phyloP scores from a whole-genome alignment of 164 flowering plant genomes.

The Santalum album region DNA sequence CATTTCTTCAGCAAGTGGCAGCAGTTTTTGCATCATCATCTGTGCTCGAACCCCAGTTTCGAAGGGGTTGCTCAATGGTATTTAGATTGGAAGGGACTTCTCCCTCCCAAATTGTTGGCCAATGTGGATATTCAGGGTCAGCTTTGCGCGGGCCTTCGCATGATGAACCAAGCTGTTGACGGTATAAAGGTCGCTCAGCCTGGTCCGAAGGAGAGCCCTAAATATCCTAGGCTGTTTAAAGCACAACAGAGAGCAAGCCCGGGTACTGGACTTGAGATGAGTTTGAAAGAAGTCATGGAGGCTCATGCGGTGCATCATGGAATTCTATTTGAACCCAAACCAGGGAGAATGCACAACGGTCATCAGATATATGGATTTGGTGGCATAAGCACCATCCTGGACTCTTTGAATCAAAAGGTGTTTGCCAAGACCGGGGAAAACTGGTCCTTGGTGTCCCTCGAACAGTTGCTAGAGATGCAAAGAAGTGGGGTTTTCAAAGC shows the following conservation, averaged over 20 bases:
- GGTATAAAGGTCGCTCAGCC: constrained; percentile 70
- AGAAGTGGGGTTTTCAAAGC: constrained; percentile 24
- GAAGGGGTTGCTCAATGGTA: constrained; percentile 78
- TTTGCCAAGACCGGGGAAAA: constrained; percentile 58
- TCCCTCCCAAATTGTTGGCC: constrained; percentile 69
- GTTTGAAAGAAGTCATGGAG: constrained; percentile 71
- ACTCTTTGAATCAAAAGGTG: constrained; percentile 58
- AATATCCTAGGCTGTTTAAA: constrained; percentile 63
- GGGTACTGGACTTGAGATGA: constrained; percentile 44
- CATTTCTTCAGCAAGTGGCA: constrained; percentile 84
- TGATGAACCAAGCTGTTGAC: constrained; percentile 82
- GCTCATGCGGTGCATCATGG: constrained; percentile 63
- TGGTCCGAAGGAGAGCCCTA: constrained; percentile 66
- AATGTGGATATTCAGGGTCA: constrained; percentile 63
- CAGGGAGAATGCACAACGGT: constrained; percentile 71
- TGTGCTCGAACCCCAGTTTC: constrained; percentile 64
- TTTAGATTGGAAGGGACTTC: constrained; percentile 68
- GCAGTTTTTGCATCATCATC: constrained; percentile 82
- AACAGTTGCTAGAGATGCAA: constrained; percentile 62
- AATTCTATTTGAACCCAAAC: constrained; percentile 68
- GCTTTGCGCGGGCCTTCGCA: constrained; percentile 57
- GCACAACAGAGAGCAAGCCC: constrained; percentile 20
- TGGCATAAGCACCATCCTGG: constrained; percentile 55
- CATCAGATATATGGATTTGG: constrained; percentile 90
- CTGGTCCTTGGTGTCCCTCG: constrained; percentile 67